Conservation (phyloP, 2,329 filamentous ascomycete genomes). For the Dryadomyces sulphureus region DNA sequence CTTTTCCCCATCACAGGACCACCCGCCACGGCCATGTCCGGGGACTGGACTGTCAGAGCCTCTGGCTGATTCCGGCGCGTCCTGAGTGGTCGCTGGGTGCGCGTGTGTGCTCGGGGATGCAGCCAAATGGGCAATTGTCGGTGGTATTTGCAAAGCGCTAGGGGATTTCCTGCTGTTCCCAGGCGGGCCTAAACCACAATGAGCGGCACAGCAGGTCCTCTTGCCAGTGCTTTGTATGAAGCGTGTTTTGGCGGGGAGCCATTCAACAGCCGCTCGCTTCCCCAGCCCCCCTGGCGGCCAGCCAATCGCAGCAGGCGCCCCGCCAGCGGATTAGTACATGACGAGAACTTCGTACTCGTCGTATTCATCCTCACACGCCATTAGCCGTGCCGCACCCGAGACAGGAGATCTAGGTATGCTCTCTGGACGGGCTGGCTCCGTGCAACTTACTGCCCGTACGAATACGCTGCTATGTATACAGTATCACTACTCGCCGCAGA, state of each 20-base stretch:
- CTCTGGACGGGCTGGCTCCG: too few species aligned
- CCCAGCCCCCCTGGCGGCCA: background rate
- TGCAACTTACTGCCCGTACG: too few species aligned
- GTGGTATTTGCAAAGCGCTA: conserved; percentile 12
- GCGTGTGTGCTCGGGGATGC: conserved; percentile 10
- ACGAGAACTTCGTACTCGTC: background rate
- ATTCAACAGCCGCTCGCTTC: background rate
- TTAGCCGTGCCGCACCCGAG: background rate
- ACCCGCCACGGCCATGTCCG: background rate
- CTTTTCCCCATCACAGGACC: background rate
- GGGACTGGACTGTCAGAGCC: too few species aligned
- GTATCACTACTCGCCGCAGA: too few species aligned
- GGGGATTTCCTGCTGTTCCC: background rate
- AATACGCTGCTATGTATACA: too few species aligned
- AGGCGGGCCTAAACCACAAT: background rate
- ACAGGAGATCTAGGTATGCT: background rate
- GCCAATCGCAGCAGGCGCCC: background rate
- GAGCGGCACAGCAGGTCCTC: too few species aligned
- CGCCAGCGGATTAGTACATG: background rate
- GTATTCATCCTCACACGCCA: background rate
- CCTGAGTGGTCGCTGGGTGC: background rate
- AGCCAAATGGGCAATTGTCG: conserved; percentile 15
- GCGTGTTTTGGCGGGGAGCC: background rate
- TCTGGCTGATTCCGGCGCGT: too few species aligned
- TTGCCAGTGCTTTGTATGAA: too few species aligned